Evolutionary conservation across 192 early-diverging fungal genomes (phyloP), one percentile per base, ranked within the genome.

Genomic region (Coemansia sp.): DNA sequence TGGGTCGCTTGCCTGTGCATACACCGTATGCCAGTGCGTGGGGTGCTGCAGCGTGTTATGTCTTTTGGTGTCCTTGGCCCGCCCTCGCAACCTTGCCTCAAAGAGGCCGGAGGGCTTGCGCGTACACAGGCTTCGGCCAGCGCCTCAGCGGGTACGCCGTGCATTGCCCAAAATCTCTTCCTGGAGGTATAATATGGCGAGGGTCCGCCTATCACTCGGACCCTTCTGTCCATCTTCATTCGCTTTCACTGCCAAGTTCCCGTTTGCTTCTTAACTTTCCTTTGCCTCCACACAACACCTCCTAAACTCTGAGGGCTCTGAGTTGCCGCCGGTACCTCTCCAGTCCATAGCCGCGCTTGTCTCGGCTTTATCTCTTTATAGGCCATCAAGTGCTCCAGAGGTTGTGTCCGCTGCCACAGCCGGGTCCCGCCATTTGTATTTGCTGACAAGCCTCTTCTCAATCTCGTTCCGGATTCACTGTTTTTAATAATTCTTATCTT

Each of bases 21-120:
- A 28, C 25, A 21, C 45, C 28, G 20, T 23, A n/a, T 28, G 27
- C 45, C 45, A 17, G 38, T 26, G 28, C 28, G 30, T 52, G 12
- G n/a, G 26, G 21, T 49, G 47, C 47, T 31, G 29, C 8, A 35
- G n/a, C 14, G 47, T 29, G 38, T 41, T 41, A 28, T 53, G 51
- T 53, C 51, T 53, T 53, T 53, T 29, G 51, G 51, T 41, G 51
- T 53, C 38, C 32, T 20, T 17, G n/a, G 51, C 27, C 27, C 17
- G 15, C 15, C 27, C 45, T 21, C 21, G 15, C 26, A 9, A 30
- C 45, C 20, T 30, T 47, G 45, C 17, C 45, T 28, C 45, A 29
- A 47, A 47, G n/a, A 6, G 30, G 45, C 45, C 26, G 15, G 26
- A 14, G 22, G 25, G 15, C n/a, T 45, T 45, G 43, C 20, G 41